Conservation (phyloP, 2,329 filamentous ascomycete species). For the Trichoderma sp. region DNA sequence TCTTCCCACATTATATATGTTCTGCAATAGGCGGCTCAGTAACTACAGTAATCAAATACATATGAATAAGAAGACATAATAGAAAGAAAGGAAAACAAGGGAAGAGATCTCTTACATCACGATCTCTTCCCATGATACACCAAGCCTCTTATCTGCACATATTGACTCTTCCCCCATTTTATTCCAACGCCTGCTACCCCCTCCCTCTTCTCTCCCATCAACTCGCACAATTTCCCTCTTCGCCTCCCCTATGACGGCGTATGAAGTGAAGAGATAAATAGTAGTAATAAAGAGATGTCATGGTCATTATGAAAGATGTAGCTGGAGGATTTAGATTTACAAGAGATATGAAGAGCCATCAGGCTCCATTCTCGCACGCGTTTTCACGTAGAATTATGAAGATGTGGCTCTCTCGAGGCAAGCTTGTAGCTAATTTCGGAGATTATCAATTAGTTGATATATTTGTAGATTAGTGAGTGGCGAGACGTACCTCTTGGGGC, state of each 20-base stretch:
- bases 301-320: conserved; percentile 20
- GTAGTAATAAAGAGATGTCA: neutral
- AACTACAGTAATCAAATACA: conserved; percentile 23
- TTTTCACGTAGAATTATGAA: conserved; percentile 15
- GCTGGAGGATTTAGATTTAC: conserved; percentile 8
- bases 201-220: neutral
- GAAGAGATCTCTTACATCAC: conserved; percentile 16
- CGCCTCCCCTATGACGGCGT: neutral
- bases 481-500: conserved; percentile 38
- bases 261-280: neutral
- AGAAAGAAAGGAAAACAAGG: neutral
- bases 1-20: conserved; percentile 15
- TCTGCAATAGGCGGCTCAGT: neutral
- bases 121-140: neutral
- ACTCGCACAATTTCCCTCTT: neutral
- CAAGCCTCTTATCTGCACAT: conserved; percentile 7
- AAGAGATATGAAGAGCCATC: neutral
- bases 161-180: conserved; percentile 12
- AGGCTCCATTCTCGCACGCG: neutral
- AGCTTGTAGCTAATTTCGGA: conserved; percentile 32
- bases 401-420: conserved; percentile 37
- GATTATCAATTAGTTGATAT: neutral
- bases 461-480: neutral
- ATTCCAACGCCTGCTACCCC: neutral
- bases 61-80: neutral